Conservation (phyloP, 2,329 filamentous ascomycete species). For the Parastagonospora avenae region DNA sequence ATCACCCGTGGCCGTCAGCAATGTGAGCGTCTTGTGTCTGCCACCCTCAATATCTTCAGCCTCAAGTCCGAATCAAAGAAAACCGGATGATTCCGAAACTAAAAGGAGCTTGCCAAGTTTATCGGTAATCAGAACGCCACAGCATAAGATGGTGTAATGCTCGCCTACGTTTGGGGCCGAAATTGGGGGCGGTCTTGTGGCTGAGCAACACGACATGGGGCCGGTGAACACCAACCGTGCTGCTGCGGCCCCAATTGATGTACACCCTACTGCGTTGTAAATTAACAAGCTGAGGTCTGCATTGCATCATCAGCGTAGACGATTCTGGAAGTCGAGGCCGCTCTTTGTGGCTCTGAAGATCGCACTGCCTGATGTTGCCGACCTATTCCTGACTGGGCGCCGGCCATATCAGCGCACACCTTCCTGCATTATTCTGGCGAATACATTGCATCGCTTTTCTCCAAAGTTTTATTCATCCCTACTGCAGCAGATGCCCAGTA, state of each 20-base stretch:
- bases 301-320: slow-evolving; percentile 16
- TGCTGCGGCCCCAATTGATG: slow-evolving; percentile 20
- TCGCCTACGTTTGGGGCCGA: slow-evolving; percentile 10
- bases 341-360: slow-evolving; percentile 1
- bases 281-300: slow-evolving; percentile 19
- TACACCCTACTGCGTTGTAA: slow-evolving; percentile 11
- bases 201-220: slow-evolving; percentile 16
- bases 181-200: slow-evolving; percentile 16
- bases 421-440: not conserved
- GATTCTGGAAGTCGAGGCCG: slow-evolving; percentile 12
- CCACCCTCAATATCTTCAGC: slow-evolving; percentile 2
- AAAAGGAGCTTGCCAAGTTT: slow-evolving; percentile 1
- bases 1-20: too few relatives aligned
- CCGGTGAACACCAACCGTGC: not conserved
- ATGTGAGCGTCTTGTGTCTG: not conserved
- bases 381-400: not conserved
- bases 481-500: too few relatives aligned
- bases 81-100: not conserved
- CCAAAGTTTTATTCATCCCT: not conserved
- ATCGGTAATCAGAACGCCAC: slow-evolving; percentile 7
- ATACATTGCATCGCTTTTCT: not conserved
- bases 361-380: slow-evolving; percentile 4
- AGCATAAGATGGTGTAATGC: slow-evolving; percentile 1
- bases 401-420: not conserved
- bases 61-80: not conserved